Evolutionary conservation across 2,329 filamentous ascomycete species (phyloP), one percentile per base, ranked within the genome.

Genomic region (Pseudopithomyces chartarum): DNA sequence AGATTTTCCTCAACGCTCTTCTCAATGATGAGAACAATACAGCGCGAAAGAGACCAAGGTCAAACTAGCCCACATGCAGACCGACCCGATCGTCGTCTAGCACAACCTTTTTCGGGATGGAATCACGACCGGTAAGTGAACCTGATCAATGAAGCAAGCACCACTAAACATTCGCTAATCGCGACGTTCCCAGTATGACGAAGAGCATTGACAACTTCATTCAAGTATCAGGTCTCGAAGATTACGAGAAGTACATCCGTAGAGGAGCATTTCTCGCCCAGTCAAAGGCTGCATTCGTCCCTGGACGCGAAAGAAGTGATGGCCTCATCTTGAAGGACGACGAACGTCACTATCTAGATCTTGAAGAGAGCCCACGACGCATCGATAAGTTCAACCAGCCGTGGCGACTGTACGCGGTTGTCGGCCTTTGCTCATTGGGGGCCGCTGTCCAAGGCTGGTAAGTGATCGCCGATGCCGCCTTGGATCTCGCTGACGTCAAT

Each of bases 361-460:
- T 65, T 1, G 63, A 65, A 32, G 49, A 59, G 33, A 63, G 60
- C 52, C 22, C 52, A 2, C 52, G 59, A 19, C 60, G 57, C n/a
- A 58, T 67, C 32, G 64, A 65, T 49, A 62, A 59, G 33, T 67
- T 65, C 56, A 67, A 62, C 13, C 64, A 67, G 23, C 64, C 64
- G 11, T 61, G 61, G 57, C 56, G 61, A 36, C 47, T 67, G 17
- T 67, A 65, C 39, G 57, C 57, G 23, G 52, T 67, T 1, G 57
- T 67, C 12, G 62, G 52, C 6, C 54, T 59, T n/a, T 67, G 65
- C 51, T 63, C 61, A 1, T 26, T 66, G 13, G 63, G 61, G 22
- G 65, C 65, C 19, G 63, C 63, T 34, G 65, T 67, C 4, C 63
- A 66, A 54, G 65, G 65, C 52, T 64, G 61, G 63, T 62, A 60